Base-by-base conservation (phyloP, 371 early-diverging fungal genomes). In the Encephalitozoon hellem region DNA sequence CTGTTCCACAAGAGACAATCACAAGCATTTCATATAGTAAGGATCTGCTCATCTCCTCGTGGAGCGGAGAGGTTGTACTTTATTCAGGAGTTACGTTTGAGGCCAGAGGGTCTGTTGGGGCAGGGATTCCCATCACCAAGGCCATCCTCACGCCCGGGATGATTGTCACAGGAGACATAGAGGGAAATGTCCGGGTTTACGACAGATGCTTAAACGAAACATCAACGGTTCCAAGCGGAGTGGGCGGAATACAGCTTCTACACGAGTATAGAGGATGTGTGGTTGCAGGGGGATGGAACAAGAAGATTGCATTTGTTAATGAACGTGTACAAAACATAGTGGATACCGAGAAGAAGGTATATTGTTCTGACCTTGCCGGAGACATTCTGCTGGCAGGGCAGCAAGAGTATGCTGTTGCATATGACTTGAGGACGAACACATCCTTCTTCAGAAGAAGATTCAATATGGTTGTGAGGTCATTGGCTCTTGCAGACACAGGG, bases 381-480 rank as follows among this genome's bases (percentile, higher is more conserved):
- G 54, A 63, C 25, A 28, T 26, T 9, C 38, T 72, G 0, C 18
- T 52, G 6, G 38, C 43, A 18, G 65, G 52, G 11, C 49, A 25
- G 32, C 65, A 65, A 6, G 49, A 30, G 2, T 49, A 32, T 25
- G 54, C 65, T 26, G 52, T 39, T 4, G 21, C 34, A 49, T 64
- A 42, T 9, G 64, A 65, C n/a, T 2, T 72, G 9, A 25, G 66
- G 30, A 65, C 6, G 32, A 32, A 38, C n/a, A 23, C 63, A n/a
- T 2, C 64, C 11, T 34, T 51, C 38, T 52, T 51, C 34, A 28
- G 15, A 1, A 26, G 49, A 21, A 1, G 9, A 12, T 64, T 52
- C 21, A 64, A 72, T 11, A 51, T 51, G 21, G 5, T 34, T 47
- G 49, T 72, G 18, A 59, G 73, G 28, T 65, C 73, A 25, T 11